phyloP scores from a whole-genome alignment of 441 rosid genomes.

The Cnidoscolus chayamansa region DNA sequence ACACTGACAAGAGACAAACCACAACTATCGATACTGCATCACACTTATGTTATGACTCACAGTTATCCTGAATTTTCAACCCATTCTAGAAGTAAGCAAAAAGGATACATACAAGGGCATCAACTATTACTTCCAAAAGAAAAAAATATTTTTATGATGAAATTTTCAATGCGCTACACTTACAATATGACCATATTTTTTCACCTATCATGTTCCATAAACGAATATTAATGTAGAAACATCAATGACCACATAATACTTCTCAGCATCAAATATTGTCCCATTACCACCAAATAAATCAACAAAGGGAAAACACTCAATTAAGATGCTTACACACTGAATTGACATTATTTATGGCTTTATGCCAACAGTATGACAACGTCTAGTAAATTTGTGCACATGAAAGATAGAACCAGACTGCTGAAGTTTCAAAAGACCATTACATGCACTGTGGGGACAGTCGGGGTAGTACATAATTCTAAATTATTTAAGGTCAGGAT shows the following conservation, averaged over 20 bases:
- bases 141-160: neutral
- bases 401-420: neutral
- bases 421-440: neutral
- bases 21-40: neutral
- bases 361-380: neutral
- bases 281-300: too few relatives aligned
- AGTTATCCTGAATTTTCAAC: neutral
- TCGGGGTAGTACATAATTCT: neutral
- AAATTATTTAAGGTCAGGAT: neutral
- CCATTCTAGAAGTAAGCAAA: neutral
- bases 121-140: neutral
- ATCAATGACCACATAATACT: neutral
- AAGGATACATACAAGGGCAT: neutral
- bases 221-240: neutral
- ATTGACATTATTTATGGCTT: neutral
- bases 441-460: neutral
- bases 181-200: neutral
- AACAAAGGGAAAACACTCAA: neutral
- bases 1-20: neutral
- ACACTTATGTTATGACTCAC: neutral
- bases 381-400: neutral
- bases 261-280: too few relatives aligned
- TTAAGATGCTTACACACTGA: neutral
- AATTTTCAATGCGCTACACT: neutral
- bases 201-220: neutral